phyloP scores from a whole-genome alignment of 768 basidiomycete genomes.

The Kwoniella pini region DNA sequence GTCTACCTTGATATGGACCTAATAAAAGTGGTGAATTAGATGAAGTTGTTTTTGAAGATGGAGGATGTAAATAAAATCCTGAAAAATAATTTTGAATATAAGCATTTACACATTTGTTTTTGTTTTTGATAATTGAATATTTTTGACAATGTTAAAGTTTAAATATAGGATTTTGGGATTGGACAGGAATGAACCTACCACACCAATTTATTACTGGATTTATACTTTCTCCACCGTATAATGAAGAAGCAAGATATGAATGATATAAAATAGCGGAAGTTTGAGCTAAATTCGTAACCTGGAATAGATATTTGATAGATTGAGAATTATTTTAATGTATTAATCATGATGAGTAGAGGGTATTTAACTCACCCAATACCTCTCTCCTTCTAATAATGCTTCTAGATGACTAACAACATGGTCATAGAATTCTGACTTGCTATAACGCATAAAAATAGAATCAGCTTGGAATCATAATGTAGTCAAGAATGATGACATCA shows the following conservation, averaged over 20 bases:
- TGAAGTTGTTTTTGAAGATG: constrained; percentile 14
- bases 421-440: constrained; percentile 77
- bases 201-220: constrained; percentile 85
- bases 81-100: background rate
- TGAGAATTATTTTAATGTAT: too few relatives aligned
- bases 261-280: constrained; percentile 78
- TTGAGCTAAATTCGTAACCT: constrained; percentile 88
- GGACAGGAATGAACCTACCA: constrained; percentile 61
- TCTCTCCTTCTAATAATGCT: constrained; percentile 66
- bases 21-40: constrained; percentile 60
- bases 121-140: too few relatives aligned
- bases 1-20: constrained; percentile 86
- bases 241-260: constrained; percentile 67
- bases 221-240: constrained; percentile 62
- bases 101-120: too few relatives aligned
- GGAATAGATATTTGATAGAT: background rate
- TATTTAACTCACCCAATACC: constrained; percentile 71
- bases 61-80: constrained; percentile 75
- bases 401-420: constrained; percentile 70
- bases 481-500: too few relatives aligned
- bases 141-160: too few relatives aligned
- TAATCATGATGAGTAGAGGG: too few relatives aligned
- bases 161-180: too few relatives aligned
- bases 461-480: background rate
- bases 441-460: background rate